Percentiles rank a stretch among this genome's conserved stretches.
phyloP scores from a whole-genome alignment of 805 yeast genomes.

The Saturnispora sekii region DNA sequence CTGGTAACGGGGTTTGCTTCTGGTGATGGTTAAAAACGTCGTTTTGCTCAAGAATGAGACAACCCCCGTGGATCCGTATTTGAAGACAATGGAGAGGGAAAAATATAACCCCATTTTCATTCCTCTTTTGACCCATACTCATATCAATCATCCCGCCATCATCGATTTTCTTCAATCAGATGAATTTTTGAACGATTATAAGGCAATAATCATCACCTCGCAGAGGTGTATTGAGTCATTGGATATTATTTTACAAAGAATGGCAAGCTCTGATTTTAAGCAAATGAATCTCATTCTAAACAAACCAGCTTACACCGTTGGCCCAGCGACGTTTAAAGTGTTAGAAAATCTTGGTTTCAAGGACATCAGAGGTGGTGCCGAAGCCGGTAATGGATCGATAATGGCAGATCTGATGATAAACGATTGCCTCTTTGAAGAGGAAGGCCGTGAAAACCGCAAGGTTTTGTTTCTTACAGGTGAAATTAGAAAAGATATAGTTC shows the following conservation, averaged over 20 bases:
- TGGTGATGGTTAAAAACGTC: slow-evolving; percentile 22
- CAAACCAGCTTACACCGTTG: slow-evolving; percentile 74
- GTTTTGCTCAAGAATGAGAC: slow-evolving; percentile 66
- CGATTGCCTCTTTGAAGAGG: slow-evolving; percentile 20
- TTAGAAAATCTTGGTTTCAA: slow-evolving; percentile 53
- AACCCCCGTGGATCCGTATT: slow-evolving; percentile 59
- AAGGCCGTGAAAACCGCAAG: slow-evolving; percentile 17
- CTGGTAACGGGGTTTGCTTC: neutral
- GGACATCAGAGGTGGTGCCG: slow-evolving; percentile 58
- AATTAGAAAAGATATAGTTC: slow-evolving; percentile 72
- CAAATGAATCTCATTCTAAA: slow-evolving; percentile 24
- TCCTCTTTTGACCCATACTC: slow-evolving; percentile 65
- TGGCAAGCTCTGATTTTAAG: slow-evolving; percentile 14
- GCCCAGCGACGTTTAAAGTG: slow-evolving; percentile 73
- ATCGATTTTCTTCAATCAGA: slow-evolving; percentile 33
- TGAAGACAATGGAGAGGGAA: slow-evolving; percentile 29
- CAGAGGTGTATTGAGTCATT: slow-evolving; percentile 87
- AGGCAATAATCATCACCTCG: slow-evolving; percentile 68
- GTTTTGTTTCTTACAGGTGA: slow-evolving; percentile 80
- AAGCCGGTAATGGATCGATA: slow-evolving; percentile 73
- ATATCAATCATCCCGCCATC: slow-evolving; percentile 38
- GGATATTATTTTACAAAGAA: slow-evolving; percentile 31
- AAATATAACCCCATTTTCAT: slow-evolving; percentile 44
- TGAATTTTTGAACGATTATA: slow-evolving; percentile 31
- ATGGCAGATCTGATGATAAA: slow-evolving; percentile 54